Evolutionary conservation across 441 rosid genomes (phyloP), one percentile per base, ranked within the genome.

Genomic region (Eruca vesicaria): DNA sequence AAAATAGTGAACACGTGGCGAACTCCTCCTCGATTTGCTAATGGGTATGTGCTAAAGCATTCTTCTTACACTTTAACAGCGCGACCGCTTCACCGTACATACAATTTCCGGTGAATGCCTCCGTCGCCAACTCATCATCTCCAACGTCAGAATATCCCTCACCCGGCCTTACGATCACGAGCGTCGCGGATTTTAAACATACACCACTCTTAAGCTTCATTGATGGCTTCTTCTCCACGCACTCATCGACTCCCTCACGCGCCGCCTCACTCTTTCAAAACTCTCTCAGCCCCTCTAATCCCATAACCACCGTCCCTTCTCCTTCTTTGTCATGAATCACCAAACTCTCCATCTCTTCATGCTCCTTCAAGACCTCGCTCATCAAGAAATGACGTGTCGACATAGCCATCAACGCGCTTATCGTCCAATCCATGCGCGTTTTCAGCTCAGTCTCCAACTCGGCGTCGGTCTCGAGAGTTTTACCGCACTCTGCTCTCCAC

Each of bases 11-110:
- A n/a, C n/a, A n/a, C n/a, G n/a, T n/a, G n/a, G n/a, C n/a, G n/a
- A n/a, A n/a, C n/a, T n/a, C n/a, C n/a, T n/a, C n/a, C n/a, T n/a
- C n/a, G n/a, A n/a, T n/a, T n/a, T n/a, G n/a, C n/a, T n/a, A n/a
- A n/a, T n/a, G n/a, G n/a, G n/a, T n/a, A n/a, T n/a, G n/a, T n/a
- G n/a, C 60, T 18, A 79, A 21, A 20, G 23, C 2, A 8, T 9
- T 59, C 59, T 59, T 74, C 43, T 52, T 74, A 5, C 65, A 9
- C 62, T 79, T 79, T 9, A 79, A 69, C 72, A 79, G 20, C n/a
- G 79, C 68, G 63, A 69, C 79, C 31, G 79, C 82, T 65, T 79
- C 82, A 58, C 68, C 79, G 61, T 74, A 74, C 75, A 69, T 58
- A 58, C 75, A 73, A 5, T 64, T 62, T 3, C 76, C 79, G 76